Conservation (phyloP, 2,329 filamentous ascomycete species). For the Leptodontidium sp. region DNA sequence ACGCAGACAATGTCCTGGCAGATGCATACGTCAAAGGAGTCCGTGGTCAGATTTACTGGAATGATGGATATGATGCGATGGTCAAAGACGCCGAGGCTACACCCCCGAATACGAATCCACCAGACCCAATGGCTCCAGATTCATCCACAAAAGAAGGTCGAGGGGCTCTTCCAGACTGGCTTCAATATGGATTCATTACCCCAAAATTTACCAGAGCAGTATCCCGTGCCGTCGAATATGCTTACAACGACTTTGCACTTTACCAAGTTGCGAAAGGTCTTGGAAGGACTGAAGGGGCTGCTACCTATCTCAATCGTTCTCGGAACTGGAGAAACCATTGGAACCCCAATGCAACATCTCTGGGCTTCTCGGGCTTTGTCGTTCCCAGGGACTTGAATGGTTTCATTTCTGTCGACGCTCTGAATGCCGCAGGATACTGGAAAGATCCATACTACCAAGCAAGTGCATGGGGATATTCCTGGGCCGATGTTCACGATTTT, state of each 20-base stretch:
- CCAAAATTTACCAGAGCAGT: constrained; percentile 67
- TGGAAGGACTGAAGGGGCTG: constrained; percentile 57
- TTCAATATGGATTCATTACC: constrained; percentile 70
- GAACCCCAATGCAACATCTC: constrained; percentile 64
- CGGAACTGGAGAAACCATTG: constrained; percentile 78
- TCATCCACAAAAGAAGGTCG: constrained; percentile 73
- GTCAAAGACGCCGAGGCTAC: constrained; percentile 71
- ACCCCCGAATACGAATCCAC: constrained; percentile 66
- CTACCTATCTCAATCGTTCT: constrained; percentile 68
- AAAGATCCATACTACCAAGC: constrained; percentile 59
- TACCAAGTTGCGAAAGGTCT: constrained; percentile 66
- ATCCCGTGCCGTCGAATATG: constrained; percentile 71
- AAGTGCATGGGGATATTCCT: constrained; percentile 60
- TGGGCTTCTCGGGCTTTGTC: constrained; percentile 71
- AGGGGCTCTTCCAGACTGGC: constrained; percentile 75
- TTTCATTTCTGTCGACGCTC: constrained; percentile 56
- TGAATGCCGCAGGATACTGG: constrained; percentile 61
- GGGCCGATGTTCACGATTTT: constrained; percentile 63
- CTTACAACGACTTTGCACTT: constrained; percentile 72
- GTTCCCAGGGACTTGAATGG: constrained; percentile 63
- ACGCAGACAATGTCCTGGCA: constrained; percentile 75
- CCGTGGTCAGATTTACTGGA: constrained; percentile 53
- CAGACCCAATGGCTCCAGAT: constrained; percentile 59
- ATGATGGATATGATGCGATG: constrained; percentile 41
- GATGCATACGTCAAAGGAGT: constrained; percentile 77